Evolutionary conservation across 108 stramenopile genomes (phyloP), one percentile per base, ranked within the genome.

Genomic region (Ochromonas danica): DNA sequence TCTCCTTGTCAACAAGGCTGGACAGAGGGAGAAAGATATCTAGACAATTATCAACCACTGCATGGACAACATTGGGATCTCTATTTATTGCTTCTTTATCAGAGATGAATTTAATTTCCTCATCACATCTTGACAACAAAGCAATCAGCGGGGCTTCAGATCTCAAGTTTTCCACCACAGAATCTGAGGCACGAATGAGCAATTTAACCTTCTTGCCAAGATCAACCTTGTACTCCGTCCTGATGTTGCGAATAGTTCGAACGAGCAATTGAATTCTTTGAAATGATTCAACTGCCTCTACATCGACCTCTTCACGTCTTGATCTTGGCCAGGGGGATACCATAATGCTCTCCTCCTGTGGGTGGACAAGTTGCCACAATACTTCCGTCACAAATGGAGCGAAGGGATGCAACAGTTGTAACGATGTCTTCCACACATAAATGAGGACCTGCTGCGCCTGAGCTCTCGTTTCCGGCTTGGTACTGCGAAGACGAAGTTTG

Each of bases 341-440:
- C 79, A 85, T 84, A 28, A 83, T 42, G 27, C 80, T 84, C 38
- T 83, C 79, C 22, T 10, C 85, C 10, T 35, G 27, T 27, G 45
- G 39, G 3, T 80, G 80, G 61, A 99, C 83, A 79, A 96, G 92
- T 78, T 97, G 98, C 96, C 96, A 98, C 10, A 98, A 85, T 75
- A 93, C 92, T 85, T 99, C 98, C 6, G 98, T 98, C 40, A 97
- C 89, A 87, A 87, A 97, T 0, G 98, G 98, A 95, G 97, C 96
- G 90, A 94, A 96, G 6, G 98, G 98, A 88, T 99, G 98, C 31
- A 98, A 85, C 6, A 98, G 88, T 39, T 94, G 88, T 78, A 97
- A 81, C 81, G 90, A 91, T 0, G 92, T 91, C 81, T 99, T 96
- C 62, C 97, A 88, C 43, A 94, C 91, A 85, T 97, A 96, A 17